Percentiles rank a stretch among this genome's conserved stretches.
phyloP scores from a whole-genome alignment of 495 filamentous ascomycete genomes.

The Xylaria nigripes region DNA sequence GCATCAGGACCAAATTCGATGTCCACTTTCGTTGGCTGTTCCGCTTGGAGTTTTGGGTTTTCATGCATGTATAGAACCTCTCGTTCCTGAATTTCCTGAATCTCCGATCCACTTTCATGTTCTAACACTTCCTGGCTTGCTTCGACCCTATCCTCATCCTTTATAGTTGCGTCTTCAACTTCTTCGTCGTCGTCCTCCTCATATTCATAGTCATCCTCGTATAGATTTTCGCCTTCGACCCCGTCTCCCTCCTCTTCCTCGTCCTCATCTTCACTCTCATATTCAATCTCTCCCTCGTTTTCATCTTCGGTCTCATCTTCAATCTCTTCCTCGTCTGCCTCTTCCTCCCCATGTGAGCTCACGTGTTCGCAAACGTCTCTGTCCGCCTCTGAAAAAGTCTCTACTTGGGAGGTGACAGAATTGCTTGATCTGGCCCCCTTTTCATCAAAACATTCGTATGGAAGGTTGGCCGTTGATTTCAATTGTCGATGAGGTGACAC shows the following conservation, averaged over 20 bases:
- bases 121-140: background rate
- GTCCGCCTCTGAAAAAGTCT: background rate
- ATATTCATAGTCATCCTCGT: background rate
- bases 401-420: background rate
- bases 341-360: background rate
- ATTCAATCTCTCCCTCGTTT: background rate
- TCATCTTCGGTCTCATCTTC: background rate
- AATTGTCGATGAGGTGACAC: background rate
- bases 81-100: background rate
- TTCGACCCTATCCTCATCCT: background rate
- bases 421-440: background rate
- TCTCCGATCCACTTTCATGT: background rate
- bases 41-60: background rate
- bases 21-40: background rate
- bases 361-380: background rate
- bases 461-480: background rate
- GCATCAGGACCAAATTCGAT: background rate
- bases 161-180: background rate
- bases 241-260: background rate
- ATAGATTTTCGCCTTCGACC: background rate
- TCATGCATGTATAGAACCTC: background rate
- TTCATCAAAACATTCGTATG: background rate
- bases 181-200: background rate
- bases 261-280: slow-evolving; percentile 3
- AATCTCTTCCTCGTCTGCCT: background rate